Base-by-base conservation (phyloP, 2,329 filamentous ascomycete species). In the Scolecobasidium constrictum region DNA sequence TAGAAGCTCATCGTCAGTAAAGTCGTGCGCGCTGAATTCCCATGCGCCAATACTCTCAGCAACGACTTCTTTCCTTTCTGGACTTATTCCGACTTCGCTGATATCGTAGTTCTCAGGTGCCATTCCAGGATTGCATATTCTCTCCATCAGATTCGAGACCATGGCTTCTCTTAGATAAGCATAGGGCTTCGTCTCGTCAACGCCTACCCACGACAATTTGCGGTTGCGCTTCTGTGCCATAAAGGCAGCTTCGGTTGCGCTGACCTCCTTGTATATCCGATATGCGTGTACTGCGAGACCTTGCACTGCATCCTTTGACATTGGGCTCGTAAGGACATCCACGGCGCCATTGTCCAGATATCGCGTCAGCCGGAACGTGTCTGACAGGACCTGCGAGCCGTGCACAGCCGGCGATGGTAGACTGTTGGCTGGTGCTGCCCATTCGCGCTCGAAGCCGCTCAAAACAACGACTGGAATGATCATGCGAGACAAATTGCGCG, bases 201-300 rank as follows among this genome's bases (percentile, higher is more conserved):
- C 74, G 19, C 88, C 87, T 34, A 94, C 86, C 88, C 88, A 94
- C 0, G 88, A 94, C 42, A 86, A 77, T 61, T 93, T 93, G 43
- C 87, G 75, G 35, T 81, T 78, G 51, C 81, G 78, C 55, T 81
- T 82, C 46, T 82, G 69, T 46, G 83, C 81, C 44, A 87, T 58
- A 47, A 87, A 73, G 15, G 78, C 76, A 46, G 81, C 73, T 55
- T 86, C 80, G 54, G 88, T 83, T 54, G 76, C 78, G 23, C 75
- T 71, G 17, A 83, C 81, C 52, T 87, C 79, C 59, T 84, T 84
- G 55, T 85, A 82, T 37, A 82, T 78, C 52, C 83, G 80, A 64
- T 93, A 94, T 35, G 84, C 86, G 58, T 90, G 86, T 13, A 92
- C 78, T 47, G 84, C 80, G 40, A 94, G 69, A 21, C 81, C 79